Evolutionary conservation across 2,329 filamentous ascomycete genomes (phyloP).

Genomic region (Metarhizium sp.): DNA sequence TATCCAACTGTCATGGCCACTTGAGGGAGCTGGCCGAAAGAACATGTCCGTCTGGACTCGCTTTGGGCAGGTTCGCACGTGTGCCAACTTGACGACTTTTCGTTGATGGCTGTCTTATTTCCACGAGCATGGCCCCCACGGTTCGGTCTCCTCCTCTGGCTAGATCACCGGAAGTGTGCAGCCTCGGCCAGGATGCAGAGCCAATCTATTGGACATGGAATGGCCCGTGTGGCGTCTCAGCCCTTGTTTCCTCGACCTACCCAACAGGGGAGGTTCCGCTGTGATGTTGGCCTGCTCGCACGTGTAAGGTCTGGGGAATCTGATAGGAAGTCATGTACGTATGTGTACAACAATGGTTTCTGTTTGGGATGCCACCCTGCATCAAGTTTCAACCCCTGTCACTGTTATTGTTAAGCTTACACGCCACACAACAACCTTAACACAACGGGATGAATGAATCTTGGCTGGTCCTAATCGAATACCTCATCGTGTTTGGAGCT

Average conservation of each 20-base stretch:
- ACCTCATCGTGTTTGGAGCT: too few relatives aligned
- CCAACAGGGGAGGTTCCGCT: not conserved
- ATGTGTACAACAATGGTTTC: not conserved
- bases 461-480: not conserved
- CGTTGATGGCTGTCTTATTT: not conserved
- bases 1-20: not conserved
- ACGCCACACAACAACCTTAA: not conserved
- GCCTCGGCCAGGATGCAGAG: not conserved
- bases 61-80: constrained; percentile 1
- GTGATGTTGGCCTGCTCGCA: not conserved
- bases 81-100: not conserved
- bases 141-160: constrained; percentile 1
- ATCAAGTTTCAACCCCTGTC: not conserved
- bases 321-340: constrained; percentile 1
- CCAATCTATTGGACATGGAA: not conserved
- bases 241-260: not conserved
- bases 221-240: not conserved
- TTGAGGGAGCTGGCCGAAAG: not conserved
- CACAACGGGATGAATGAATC: not conserved
- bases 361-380: not conserved
- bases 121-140: not conserved
- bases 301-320: not conserved
- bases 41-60: not conserved
- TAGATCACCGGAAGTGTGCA: constrained; percentile 1
- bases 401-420: not conserved